phyloP scores from a whole-genome alignment of 2,329 filamentous ascomycete genomes.

The Sphaerulina musiva region DNA sequence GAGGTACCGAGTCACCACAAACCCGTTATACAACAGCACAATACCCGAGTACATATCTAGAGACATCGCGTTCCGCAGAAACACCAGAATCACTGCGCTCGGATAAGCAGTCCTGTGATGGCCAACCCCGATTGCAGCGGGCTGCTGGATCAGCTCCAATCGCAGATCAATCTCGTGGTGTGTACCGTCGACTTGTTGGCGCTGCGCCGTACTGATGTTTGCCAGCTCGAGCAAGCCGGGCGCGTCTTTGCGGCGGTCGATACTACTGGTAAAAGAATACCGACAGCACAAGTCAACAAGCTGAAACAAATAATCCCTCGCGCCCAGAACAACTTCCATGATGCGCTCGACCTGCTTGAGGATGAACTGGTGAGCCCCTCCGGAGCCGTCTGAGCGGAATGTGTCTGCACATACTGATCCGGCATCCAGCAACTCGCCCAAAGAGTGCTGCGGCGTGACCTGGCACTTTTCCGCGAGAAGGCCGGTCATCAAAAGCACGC shows the following conservation, averaged over 20 bases:
- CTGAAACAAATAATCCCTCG: slow-evolving; percentile 36
- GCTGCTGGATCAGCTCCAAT: slow-evolving; percentile 41
- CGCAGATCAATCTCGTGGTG: slow-evolving; percentile 45
- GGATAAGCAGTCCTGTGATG: slow-evolving; percentile 10
- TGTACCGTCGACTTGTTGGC: slow-evolving; percentile 16
- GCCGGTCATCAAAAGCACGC: slow-evolving; percentile 3
- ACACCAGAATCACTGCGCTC: not conserved
- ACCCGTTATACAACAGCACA: no score
- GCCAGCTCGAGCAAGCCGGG: slow-evolving; percentile 40
- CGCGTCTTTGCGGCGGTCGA: slow-evolving; percentile 41
- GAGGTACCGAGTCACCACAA: no score
- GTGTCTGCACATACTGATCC: not conserved
- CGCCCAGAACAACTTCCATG: slow-evolving; percentile 42
- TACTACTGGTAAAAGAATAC: slow-evolving; percentile 20
- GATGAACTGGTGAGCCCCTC: slow-evolving; percentile 36
- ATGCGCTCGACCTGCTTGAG: slow-evolving; percentile 48
- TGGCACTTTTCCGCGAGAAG: slow-evolving; percentile 28
- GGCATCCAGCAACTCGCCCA: slow-evolving; percentile 28
- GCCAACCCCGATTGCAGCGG: slow-evolving; percentile 16
- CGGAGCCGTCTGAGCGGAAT: no score
- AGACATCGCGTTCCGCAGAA: not conserved
- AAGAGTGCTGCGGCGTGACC: slow-evolving; percentile 32
- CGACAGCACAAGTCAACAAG: slow-evolving; percentile 31
- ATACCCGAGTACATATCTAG: not conserved
- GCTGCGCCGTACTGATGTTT: slow-evolving; percentile 5